Base-by-base conservation (phyloP, 2,329 filamentous ascomycete species). In the Aspergillus fructus region DNA sequence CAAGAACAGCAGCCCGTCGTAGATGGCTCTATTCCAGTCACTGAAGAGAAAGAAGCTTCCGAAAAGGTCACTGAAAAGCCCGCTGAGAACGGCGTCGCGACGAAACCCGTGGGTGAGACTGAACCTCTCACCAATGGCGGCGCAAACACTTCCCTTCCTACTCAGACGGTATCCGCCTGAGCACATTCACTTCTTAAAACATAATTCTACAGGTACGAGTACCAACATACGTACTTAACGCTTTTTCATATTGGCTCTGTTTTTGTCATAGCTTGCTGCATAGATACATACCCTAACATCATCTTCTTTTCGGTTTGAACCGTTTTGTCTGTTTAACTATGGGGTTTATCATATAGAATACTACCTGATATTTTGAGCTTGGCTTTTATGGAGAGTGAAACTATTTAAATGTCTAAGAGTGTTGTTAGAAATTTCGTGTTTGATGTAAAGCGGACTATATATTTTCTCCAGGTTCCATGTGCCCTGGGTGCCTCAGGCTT, bases 51-150 rank as follows among this genome's bases (percentile, higher is more conserved):
- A 8, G 15, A 37, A 19, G 4, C 40, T n/a, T 47, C 43, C 21
- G 51, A 53, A 33, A 53, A 53, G 42, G 37, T 24, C n/a, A 41
- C 45, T 23, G 51, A 54, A 24, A 54, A 54, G 43, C n/a, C n/a
- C 9, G 13, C 30, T 8, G 40, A 33, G 19, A 53, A 53, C 15
- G 50, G 41, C 37, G 19, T 11, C 8, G 30, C 46, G 17, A 41
- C 42, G 15, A 41, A 45, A 11, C 30, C 46, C 30, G 30, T 39
- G 23, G 21, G 15, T 15, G 30, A 34, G 33, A 23, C 27, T 5
- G 46, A 34, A 24, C 9, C 46, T 13, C n/a, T 49, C 21, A 17
- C 46, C 13, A 41, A 30, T 21, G 27, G 27, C 21, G 47, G 46
- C 47, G 12, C 19, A 21, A 30, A 30, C 27, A 17, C 30, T 33